A percentile compares a stretch with the other conserved stretches of the same genome.
Evolutionary conservation across 371 early-diverging fungal species (phyloP).

Genomic region (Mucor lusitanicus): DNA sequence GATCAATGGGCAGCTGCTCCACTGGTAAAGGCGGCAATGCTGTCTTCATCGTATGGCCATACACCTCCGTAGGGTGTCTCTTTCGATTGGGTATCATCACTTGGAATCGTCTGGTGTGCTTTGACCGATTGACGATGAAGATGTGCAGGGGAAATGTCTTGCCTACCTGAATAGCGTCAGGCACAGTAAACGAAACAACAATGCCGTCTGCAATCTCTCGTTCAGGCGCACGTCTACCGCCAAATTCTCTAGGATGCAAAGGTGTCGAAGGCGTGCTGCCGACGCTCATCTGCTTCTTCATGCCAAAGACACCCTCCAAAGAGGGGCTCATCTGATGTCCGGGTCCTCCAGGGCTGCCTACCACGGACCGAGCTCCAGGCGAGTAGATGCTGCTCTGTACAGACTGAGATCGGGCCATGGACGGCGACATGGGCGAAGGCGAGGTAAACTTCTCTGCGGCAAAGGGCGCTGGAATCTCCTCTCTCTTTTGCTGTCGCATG

Average conservation of each 20-base stretch:
- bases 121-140: conserved; percentile 76
- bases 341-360: conserved; percentile 37
- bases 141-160: conserved; percentile 74
- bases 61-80: conserved; percentile 36
- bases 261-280: background rate
- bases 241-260: background rate
- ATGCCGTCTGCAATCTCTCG: conserved; percentile 58
- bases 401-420: conserved; percentile 19
- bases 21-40: conserved; percentile 50
- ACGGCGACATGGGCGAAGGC: conserved; percentile 5
- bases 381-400: conserved; percentile 15
- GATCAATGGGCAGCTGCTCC: conserved; percentile 51
- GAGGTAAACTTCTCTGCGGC: conserved; percentile 11
- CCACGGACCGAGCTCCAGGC: conserved; percentile 42
- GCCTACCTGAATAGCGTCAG: conserved; percentile 44
- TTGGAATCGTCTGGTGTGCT: conserved; percentile 63
- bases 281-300: conserved; percentile 8
- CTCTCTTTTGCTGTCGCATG: conserved; percentile 52
- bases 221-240: conserved; percentile 31
- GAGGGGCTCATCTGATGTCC: conserved; percentile 14
- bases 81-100: conserved; percentile 69
- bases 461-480: conserved; percentile 31
- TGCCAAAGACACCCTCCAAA: conserved; percentile 31
- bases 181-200: conserved; percentile 67
- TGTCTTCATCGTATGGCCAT: conserved; percentile 23